These are phyloP conservation scores for Cyberlindnera veronae DNA, from an alignment of 805 yeast species.

Conservation along the genomic window DNA sequence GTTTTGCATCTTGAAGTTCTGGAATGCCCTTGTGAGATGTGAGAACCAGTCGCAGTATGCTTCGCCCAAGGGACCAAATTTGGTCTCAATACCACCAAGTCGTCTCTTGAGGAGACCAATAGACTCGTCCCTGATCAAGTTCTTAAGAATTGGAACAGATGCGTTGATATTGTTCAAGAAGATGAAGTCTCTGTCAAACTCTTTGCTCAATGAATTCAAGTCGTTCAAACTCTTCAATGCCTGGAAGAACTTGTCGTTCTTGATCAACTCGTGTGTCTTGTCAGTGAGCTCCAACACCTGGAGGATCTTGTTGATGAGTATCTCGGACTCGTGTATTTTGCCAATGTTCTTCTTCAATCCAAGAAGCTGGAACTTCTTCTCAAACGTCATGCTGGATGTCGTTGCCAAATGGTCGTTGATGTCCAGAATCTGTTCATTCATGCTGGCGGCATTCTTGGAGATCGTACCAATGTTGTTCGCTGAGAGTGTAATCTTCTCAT, in stretches of 20 bases:
- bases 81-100: constrained; percentile 49
- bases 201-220: constrained; percentile 65
- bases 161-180: constrained; percentile 71
- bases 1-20: constrained; percentile 40
- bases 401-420: constrained; percentile 57
- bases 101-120: constrained; percentile 63
- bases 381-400: constrained; percentile 64
- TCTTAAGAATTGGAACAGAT: constrained; percentile 72
- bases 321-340: constrained; percentile 69
- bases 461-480: constrained; percentile 62
- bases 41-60: constrained; percentile 51
- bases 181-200: constrained; percentile 64
- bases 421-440: constrained; percentile 51
- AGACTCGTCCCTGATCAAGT: constrained; percentile 71
- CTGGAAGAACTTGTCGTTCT: constrained; percentile 71
- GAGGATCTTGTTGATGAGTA: constrained; percentile 66
- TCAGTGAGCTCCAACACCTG: constrained; percentile 84
- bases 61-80: constrained; percentile 50
- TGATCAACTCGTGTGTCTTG: constrained; percentile 76
- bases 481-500: constrained; percentile 52
- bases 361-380: constrained; percentile 55
- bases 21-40: constrained; percentile 60
- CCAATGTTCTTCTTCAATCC: constrained; percentile 59
- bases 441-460: constrained; percentile 50
- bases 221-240: constrained; percentile 83